phyloP scores from a whole-genome alignment of 2,329 filamentous ascomycete genomes.

The Ceratocystis cacaofunesta region DNA sequence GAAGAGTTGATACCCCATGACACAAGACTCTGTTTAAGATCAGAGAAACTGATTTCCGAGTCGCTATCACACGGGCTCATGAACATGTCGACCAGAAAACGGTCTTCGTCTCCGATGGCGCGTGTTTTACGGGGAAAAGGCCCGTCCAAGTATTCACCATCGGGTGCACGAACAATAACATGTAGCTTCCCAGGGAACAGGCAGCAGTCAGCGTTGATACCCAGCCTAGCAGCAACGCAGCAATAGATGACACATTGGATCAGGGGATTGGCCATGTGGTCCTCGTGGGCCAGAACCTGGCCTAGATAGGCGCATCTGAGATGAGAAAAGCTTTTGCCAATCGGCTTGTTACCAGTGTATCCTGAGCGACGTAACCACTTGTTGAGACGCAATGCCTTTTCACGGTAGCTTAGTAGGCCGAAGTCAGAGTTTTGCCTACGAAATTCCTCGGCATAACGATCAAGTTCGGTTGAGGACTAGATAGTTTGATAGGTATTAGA shows the following conservation, averaged over 20 bases:
- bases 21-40: constrained; percentile 45
- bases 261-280: constrained; percentile 69
- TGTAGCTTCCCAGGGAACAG: constrained; percentile 77
- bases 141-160: constrained; percentile 46
- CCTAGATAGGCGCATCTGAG: constrained; percentile 37
- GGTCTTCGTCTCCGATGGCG: constrained; percentile 21
- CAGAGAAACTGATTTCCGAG: constrained; percentile 46
- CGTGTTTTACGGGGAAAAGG: not conserved
- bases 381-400: constrained; percentile 53
- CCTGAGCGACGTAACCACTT: constrained; percentile 53
- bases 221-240: constrained; percentile 57
- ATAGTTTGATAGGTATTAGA: constrained; percentile 1
- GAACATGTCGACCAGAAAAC: constrained; percentile 43
- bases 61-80: constrained; percentile 66
- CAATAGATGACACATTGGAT: constrained; percentile 81
- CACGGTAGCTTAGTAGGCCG: constrained; percentile 41
- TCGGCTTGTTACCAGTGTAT: constrained; percentile 49
- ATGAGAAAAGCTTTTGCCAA: constrained; percentile 9
- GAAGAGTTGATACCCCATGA: constrained; percentile 31
- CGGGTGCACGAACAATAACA: constrained; percentile 52
- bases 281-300: constrained; percentile 55
- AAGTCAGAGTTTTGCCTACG: constrained; percentile 37
- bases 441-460: constrained; percentile 46
- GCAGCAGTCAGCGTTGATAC: constrained; percentile 62
- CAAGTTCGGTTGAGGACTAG: constrained; percentile 49